phyloP scores from a whole-genome alignment of 1,284 basidiomycete genomes.

The Hymenochaete sp. region DNA sequence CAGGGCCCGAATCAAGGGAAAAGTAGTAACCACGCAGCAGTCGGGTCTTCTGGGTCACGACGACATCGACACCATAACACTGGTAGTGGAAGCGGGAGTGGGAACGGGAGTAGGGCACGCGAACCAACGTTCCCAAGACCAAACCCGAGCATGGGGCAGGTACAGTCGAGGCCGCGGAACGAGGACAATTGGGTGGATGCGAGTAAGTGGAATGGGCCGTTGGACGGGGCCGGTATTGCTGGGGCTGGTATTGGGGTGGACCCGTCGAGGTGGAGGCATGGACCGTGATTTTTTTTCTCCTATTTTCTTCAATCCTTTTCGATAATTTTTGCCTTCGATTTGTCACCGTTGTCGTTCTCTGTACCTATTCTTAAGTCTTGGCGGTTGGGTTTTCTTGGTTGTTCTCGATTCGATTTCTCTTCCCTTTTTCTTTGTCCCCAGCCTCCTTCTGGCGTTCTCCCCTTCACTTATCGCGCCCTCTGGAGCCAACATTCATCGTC shows the following conservation, averaged over 20 bases:
- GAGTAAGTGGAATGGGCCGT: constrained; percentile 14
- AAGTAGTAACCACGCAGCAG: background rate
- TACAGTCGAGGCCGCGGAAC: background rate
- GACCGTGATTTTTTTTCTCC: too few species aligned
- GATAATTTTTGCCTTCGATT: too few species aligned
- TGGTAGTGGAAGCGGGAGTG: background rate
- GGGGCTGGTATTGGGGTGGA: too few species aligned
- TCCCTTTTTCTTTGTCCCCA: constrained; percentile 1
- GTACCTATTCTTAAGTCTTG: too few species aligned
- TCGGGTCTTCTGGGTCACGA: constrained; percentile 1
- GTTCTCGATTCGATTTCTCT: background rate
- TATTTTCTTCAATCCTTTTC: too few species aligned
- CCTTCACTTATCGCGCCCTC: background rate
- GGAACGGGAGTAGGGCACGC: background rate
- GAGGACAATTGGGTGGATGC: constrained; percentile 16
- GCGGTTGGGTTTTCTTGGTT: background rate
- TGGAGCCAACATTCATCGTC: background rate
- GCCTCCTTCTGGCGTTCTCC: background rate
- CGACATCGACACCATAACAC: background rate
- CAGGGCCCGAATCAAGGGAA: constrained; percentile 3
- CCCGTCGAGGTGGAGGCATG: too few species aligned
- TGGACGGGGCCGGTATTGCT: background rate
- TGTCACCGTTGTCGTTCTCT: too few species aligned
- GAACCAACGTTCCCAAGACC: background rate
- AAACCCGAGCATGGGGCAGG: background rate